phyloP scores from a whole-genome alignment of 2,329 filamentous ascomycete species.

The Aspergillus candidus region DNA sequence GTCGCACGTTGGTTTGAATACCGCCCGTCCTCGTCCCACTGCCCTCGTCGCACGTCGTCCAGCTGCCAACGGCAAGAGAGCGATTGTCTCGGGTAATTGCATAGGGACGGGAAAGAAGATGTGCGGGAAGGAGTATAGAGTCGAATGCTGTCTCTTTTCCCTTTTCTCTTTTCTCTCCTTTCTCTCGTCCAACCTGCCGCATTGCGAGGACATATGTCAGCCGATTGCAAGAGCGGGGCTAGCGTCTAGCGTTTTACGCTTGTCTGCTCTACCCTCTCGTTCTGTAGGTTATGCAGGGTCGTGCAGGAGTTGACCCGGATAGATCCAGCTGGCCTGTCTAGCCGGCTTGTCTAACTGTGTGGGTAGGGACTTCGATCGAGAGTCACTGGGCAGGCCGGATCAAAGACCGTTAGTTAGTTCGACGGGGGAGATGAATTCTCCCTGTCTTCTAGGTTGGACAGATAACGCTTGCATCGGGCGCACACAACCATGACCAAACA shows the following conservation, averaged over 20 bases:
- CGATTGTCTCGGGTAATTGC: constrained; percentile 10
- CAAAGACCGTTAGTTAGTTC: no score
- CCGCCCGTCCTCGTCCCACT: neutral
- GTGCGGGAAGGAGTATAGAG: neutral
- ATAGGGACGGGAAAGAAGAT: constrained; percentile 1
- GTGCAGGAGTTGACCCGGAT: neutral
- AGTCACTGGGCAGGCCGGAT: no score
- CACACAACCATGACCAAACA: no score
- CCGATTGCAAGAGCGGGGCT: no score
- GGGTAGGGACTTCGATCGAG: no score
- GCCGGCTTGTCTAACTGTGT: neutral
- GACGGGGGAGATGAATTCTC: no score
- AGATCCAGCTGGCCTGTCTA: neutral
- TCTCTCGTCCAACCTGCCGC: neutral
- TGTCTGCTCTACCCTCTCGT: no score
- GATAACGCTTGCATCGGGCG: neutral
- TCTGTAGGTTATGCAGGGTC: neutral
- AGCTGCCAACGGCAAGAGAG: constrained; percentile 1
- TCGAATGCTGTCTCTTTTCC: neutral
- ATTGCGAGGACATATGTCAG: neutral
- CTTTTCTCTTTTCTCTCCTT: no score
- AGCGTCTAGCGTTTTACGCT: no score
- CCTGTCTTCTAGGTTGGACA: neutral
- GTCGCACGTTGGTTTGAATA: no score
- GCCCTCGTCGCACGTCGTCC: neutral